Percentiles rank a stretch among this genome's conserved stretches.
Conservation (phyloP, 2,329 filamentous ascomycete genomes). For the Pleoardoris graminearum region DNA sequence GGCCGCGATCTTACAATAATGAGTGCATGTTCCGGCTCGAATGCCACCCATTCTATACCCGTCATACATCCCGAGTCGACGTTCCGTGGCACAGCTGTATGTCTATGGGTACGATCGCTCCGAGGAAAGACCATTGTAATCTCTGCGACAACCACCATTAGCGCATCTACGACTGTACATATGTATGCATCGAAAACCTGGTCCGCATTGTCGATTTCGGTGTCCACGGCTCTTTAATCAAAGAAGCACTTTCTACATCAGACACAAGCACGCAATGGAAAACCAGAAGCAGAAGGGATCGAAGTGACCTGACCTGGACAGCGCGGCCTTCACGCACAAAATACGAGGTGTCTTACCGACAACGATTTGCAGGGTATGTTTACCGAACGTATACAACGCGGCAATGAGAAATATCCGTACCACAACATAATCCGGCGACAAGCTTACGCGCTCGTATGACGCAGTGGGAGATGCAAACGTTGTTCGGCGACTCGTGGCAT, state of each 20-base stretch:
- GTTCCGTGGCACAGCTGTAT: constrained; percentile 71
- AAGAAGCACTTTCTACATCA: too few relatives aligned
- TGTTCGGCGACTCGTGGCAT: constrained; percentile 15
- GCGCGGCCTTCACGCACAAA: too few relatives aligned
- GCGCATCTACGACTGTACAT: constrained; percentile 69
- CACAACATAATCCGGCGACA: background rate
- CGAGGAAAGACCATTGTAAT: constrained; percentile 76
- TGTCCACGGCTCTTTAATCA: background rate
- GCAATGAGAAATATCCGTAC: background rate
- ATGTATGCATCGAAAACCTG: constrained; percentile 76
- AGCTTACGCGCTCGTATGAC: background rate
- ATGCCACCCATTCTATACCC: constrained; percentile 71
- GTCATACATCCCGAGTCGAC: constrained; percentile 50
- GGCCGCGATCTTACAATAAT: constrained; percentile 57
- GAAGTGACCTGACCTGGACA: too few relatives aligned
- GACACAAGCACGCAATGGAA: too few relatives aligned
- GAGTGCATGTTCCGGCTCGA: constrained; percentile 74
- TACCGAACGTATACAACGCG: background rate
- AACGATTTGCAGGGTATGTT: background rate
- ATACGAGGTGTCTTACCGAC: too few relatives aligned
- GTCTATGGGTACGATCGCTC: constrained; percentile 65
- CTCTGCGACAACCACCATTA: constrained; percentile 73
- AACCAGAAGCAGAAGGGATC: too few relatives aligned
- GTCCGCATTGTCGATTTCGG: constrained; percentile 55
- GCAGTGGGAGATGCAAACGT: constrained; percentile 3